Evolutionary conservation across 192 early-diverging fungal species (phyloP).

Genomic region (Physocladia obscura): DNA sequence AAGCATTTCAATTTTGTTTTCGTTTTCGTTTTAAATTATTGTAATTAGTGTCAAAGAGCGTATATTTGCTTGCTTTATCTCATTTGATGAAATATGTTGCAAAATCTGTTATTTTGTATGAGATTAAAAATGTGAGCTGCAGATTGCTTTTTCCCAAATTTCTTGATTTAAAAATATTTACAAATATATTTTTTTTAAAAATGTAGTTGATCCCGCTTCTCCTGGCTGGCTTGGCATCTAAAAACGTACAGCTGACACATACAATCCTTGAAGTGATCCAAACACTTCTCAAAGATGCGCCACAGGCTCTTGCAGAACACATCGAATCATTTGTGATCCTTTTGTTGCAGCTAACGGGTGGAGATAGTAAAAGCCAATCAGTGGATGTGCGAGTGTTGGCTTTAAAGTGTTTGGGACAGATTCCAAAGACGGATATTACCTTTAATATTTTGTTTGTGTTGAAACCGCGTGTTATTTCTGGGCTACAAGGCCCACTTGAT

Average conservation of each 20-base stretch:
- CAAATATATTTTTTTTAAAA: not conserved
- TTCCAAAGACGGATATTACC: slow-evolving; percentile 7
- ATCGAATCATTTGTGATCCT: slow-evolving; percentile 22
- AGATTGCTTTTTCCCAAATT: not conserved
- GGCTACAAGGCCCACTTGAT: slow-evolving; percentile 69
- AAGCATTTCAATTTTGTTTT: not conserved
- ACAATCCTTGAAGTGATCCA: slow-evolving; percentile 77
- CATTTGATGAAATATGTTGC: slow-evolving; percentile 78
- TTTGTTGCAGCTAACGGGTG: slow-evolving; percentile 6
- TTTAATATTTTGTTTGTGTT: slow-evolving; percentile 46
- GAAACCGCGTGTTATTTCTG: slow-evolving; percentile 61
- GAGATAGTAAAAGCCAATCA: not conserved
- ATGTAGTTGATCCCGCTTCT: slow-evolving; percentile 74
- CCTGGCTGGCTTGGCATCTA: slow-evolving; percentile 66
- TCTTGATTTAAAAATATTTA: no score
- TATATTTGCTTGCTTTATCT: slow-evolving; percentile 80
- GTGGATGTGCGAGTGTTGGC: slow-evolving; percentile 19
- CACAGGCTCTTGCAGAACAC: slow-evolving; percentile 63
- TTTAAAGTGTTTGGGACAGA: slow-evolving; percentile 14
- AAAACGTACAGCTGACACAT: slow-evolving; percentile 62
- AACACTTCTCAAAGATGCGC: slow-evolving; percentile 69
- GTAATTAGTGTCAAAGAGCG: slow-evolving; percentile 57
- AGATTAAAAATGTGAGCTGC: slow-evolving; percentile 64
- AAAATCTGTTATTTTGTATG: slow-evolving; percentile 76
- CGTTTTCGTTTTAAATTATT: not conserved